These are phyloP conservation scores for Tribonema minus DNA, from an alignment of 108 stramenopile species.

Conservation along the genomic window DNA sequence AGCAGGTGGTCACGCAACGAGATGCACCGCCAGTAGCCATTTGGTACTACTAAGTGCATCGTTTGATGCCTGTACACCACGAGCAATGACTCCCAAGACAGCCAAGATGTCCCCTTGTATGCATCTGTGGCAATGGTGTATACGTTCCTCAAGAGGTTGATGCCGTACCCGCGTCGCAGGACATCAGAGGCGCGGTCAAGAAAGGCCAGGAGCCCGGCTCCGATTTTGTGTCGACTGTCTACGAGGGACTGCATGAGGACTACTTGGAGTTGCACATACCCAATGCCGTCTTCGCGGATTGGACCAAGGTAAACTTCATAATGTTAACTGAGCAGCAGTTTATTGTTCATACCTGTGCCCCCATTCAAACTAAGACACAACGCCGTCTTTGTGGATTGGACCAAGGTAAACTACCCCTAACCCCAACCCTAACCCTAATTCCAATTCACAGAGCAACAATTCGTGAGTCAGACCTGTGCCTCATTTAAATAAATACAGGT, in stretches of 20 bases:
- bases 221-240: constrained; percentile 27
- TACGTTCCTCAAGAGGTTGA: background rate
- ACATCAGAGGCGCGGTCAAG: constrained; percentile 26
- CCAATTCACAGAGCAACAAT: no score
- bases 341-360: no score
- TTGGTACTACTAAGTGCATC: background rate
- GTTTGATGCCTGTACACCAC: no score
- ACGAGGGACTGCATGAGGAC: constrained; percentile 33
- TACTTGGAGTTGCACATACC: constrained; percentile 44
- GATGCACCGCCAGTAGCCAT: background rate
- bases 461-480: no score
- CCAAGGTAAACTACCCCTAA: constrained; percentile 13
- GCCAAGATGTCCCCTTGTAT: no score
- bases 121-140: background rate
- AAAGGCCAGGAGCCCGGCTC: constrained; percentile 13
- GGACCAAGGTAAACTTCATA: constrained; percentile 29
- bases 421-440: no score
- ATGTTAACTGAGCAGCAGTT: no score
- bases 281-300: constrained; percentile 34
- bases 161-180: background rate
- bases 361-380: no score
- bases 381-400: constrained; percentile 41
- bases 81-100: no score
- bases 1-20: background rate
- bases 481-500: no score